Conservation (phyloP, 140 eudicot genomes). For the Bidens hawaiensis region DNA sequence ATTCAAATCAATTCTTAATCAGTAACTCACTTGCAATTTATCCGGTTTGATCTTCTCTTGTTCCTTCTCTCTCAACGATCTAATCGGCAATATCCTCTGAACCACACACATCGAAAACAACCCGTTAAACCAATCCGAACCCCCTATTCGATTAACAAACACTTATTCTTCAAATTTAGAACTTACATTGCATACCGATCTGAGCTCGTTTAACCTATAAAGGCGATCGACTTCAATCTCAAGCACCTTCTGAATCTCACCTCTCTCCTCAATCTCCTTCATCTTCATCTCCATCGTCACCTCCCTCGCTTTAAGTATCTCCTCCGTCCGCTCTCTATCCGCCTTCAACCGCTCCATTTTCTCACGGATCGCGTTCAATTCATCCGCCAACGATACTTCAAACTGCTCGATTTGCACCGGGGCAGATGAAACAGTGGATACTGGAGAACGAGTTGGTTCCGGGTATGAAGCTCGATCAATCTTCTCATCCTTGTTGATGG, state of each 20-base stretch:
- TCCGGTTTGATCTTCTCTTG: constrained; percentile 43
- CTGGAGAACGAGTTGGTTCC: neutral
- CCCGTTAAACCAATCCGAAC: neutral
- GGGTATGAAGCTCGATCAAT: too few relatives aligned
- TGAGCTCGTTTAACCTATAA: constrained; percentile 67
- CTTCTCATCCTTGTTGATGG: constrained; percentile 18
- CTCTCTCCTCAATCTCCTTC: constrained; percentile 49
- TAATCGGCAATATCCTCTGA: constrained; percentile 55
- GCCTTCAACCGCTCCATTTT: constrained; percentile 58
- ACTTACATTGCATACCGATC: constrained; percentile 54
- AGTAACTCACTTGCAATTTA: constrained; percentile 19
- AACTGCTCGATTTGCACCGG: constrained; percentile 36
- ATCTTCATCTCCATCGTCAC: constrained; percentile 49
- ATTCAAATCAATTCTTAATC: neutral
- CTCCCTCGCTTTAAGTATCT: constrained; percentile 48
- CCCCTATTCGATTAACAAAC: neutral
- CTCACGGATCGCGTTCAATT: constrained; percentile 52
- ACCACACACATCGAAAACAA: neutral
- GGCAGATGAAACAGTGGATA: constrained; percentile 3
- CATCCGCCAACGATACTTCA: constrained; percentile 76
- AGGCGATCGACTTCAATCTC: constrained; percentile 85
- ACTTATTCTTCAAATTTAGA: neutral
- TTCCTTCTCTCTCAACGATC: constrained; percentile 70
- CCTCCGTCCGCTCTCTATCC: constrained; percentile 68
- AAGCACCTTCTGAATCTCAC: constrained; percentile 65